Evolutionary conservation across 371 early-diverging fungal species (phyloP).

Genomic region (Circinella minor): DNA sequence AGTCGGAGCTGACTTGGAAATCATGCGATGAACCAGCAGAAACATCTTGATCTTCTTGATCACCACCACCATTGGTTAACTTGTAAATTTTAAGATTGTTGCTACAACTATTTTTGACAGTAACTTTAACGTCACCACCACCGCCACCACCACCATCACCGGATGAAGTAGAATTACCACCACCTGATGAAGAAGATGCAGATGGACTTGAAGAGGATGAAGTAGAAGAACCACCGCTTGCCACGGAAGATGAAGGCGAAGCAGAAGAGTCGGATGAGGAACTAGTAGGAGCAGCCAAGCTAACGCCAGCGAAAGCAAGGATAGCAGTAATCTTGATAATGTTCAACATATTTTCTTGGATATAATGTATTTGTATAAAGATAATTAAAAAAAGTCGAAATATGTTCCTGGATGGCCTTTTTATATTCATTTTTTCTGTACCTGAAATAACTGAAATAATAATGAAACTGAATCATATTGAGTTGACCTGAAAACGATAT

Average conservation of each 20-base stretch:
- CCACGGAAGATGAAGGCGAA: neutral
- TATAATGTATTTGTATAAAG: neutral
- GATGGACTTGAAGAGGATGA: neutral
- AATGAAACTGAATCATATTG: neutral
- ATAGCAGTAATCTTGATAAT: constrained; percentile 24
- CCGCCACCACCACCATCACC: constrained; percentile 3
- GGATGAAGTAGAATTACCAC: neutral
- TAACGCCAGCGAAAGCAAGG: constrained; percentile 24
- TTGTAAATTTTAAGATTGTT: constrained; percentile 35
- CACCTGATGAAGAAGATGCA: neutral
- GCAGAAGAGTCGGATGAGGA: neutral
- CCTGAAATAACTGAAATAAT: constrained; percentile 1
- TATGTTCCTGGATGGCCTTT: neutral
- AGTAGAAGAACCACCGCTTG: neutral
- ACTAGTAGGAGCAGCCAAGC: constrained; percentile 19
- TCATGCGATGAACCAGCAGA: constrained; percentile 14
- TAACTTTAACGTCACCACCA: constrained; percentile 28
- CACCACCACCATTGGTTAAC: constrained; percentile 29
- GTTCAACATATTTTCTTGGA: constrained; percentile 18
- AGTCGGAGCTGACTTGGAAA: constrained; percentile 16
- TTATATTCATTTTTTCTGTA: neutral
- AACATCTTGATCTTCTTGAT: neutral
- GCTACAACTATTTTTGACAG: constrained; percentile 42
- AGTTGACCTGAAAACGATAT: neutral
- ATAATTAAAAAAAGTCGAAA: neutral